Conservation (phyloP, 352 stramenopile species). For the Phytopythium montanum region DNA sequence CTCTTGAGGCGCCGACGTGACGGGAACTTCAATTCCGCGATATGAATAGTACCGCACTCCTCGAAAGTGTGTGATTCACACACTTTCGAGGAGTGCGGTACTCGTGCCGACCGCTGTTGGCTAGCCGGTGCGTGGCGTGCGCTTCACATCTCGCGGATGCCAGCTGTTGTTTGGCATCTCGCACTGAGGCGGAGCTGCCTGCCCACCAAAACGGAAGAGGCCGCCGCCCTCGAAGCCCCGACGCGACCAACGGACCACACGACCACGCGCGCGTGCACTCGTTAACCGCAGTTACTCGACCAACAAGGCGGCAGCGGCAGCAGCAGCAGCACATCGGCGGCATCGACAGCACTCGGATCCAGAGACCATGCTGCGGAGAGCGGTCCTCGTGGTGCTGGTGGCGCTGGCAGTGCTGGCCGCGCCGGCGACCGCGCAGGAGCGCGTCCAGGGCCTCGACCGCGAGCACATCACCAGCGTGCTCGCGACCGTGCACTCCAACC, state of each 20-base stretch:
- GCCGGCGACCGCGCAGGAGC: conserved; percentile 12
- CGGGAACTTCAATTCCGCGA: background rate
- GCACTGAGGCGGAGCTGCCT: no score
- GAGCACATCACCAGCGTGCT: conserved; percentile 30
- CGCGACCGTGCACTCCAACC: conserved; percentile 26
- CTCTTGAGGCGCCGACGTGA: background rate
- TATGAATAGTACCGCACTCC: background rate
- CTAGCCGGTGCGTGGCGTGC: background rate
- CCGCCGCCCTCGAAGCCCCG: no score
- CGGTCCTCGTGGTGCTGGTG: conserved; percentile 8
- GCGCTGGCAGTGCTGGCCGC: conserved; percentile 11
- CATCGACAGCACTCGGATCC: background rate
- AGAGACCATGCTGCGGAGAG: background rate
- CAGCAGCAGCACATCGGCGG: no score
- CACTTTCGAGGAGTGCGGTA: background rate
- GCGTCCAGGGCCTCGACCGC: conserved; percentile 14
- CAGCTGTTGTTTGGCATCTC: no score
- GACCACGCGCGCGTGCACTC: no score
- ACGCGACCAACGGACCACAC: background rate
- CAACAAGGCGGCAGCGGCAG: background rate
- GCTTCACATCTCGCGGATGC: background rate
- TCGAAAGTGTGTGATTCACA: background rate
- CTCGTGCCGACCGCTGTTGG: background rate
- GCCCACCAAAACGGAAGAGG: conserved; percentile 1
- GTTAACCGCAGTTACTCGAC: no score